Evolutionary conservation across 1,284 basidiomycete genomes (phyloP), one percentile per base, ranked within the genome.

Genomic region (Entoloma clypeatum): DNA sequence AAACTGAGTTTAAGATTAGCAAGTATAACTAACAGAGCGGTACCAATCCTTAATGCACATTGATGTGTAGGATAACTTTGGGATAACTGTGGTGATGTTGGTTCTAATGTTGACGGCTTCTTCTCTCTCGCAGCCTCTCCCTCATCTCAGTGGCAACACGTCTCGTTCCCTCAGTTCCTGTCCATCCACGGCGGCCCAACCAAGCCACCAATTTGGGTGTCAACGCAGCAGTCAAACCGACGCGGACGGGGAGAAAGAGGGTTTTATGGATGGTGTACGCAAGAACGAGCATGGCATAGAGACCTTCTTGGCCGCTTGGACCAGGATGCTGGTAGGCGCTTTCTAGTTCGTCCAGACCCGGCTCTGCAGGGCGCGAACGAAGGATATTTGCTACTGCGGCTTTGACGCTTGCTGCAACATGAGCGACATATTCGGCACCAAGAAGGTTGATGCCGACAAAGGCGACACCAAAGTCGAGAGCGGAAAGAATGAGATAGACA

Each of bases 251-350:
- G n/a, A 98, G 61, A 56, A 98, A 84, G 0, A 92, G 60, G 0
- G 92, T 96, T 69, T 99, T 99, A 75, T 99, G 95, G 40, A 99
- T 82, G 6, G 89, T 88, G 62, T 94, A 99, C 5, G 96, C 95
- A 45, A 99, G 69, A 0, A 92, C 79, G 28, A 92, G 66, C 77
- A 97, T 96, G 24, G 94, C 92, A 64, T 91, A 94, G 6, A 97
- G 65, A 19, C 86, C 77, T 55, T 88, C 85, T 3, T 77, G 71
- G 2, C 76, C 74, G 19, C 53, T 50, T 22, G 54, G 54, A 14
- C 45, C 61, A 36, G 58, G 57, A 33, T 53, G 49, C 10, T 49
- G 46, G 5, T 54, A 50, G 3, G 60, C 53, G 28, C 50, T 52
- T 13, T 74, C 77, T 43, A 77, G 64, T 54, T 79, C 77, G 43